A percentile compares a stretch with the other conserved stretches of the same genome.
These are phyloP conservation scores for Chrysochromulina parva DNA, from an alignment of 78 protist genomes.

Conservation along the genomic window DNA sequence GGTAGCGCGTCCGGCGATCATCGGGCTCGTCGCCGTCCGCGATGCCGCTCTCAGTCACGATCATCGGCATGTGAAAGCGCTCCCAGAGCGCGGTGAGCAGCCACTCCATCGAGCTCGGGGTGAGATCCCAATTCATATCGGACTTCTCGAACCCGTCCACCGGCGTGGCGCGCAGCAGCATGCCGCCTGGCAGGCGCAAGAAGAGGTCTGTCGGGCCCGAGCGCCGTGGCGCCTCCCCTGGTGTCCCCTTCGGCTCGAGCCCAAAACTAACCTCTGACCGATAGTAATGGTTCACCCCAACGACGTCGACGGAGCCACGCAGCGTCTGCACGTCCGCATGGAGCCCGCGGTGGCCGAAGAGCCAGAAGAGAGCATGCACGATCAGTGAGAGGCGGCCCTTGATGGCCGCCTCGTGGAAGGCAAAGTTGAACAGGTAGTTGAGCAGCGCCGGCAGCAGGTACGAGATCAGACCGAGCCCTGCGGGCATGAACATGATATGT, in stretches of 20 bases:
- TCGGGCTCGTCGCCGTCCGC: slow-evolving; percentile 20
- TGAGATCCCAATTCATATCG: slow-evolving; percentile 37
- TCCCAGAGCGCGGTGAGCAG: background rate
- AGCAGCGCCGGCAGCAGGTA: background rate
- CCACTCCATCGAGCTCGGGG: background rate
- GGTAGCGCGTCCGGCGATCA: background rate
- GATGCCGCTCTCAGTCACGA: slow-evolving; percentile 33
- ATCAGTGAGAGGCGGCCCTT: too few relatives aligned
- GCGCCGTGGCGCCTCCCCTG: background rate
- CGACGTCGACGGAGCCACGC: background rate
- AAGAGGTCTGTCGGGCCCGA: background rate
- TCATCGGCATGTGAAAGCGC: background rate
- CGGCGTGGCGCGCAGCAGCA: background rate
- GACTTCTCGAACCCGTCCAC: background rate
- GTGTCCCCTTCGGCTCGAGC: background rate
- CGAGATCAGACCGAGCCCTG: too few relatives aligned
- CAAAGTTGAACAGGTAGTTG: background rate
- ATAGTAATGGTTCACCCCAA: slow-evolving; percentile 7
- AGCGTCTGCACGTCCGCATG: background rate
- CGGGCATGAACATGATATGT: background rate
- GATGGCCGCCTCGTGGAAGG: background rate
- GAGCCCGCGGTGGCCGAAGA: background rate
- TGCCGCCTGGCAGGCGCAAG: background rate
- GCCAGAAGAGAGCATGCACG: too few relatives aligned
- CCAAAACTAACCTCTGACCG: background rate